These are phyloP conservation scores for Endoconidiophora laricicola DNA, from an alignment of 2,329 filamentous ascomycete genomes.

Conservation along the genomic window DNA sequence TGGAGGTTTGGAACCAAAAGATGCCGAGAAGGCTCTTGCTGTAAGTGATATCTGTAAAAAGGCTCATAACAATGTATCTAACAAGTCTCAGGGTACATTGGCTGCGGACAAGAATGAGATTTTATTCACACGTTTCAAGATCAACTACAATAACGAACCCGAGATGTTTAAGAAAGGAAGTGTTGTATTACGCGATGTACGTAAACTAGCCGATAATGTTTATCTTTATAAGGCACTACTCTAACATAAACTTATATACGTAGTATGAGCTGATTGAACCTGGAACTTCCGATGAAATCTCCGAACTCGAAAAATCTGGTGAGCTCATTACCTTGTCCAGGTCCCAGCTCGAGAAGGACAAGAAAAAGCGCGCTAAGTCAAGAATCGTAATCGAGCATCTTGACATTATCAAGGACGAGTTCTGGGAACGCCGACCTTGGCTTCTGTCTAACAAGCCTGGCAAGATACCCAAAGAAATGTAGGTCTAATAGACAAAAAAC, in stretches of 20 bases:
- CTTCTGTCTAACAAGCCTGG: constrained; percentile 59
- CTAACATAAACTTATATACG: not conserved
- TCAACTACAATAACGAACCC: constrained; percentile 95
- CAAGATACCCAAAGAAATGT: constrained; percentile 46
- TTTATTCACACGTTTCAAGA: constrained; percentile 68
- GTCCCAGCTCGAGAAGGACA: constrained; percentile 68
- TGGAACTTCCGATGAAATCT: constrained; percentile 27
- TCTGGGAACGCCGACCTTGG: constrained; percentile 83
- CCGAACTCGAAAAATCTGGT: constrained; percentile 29
- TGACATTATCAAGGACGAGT: constrained; percentile 89
- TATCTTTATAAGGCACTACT: not conserved
- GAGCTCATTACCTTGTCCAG: constrained; percentile 48
- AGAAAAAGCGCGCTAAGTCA: constrained; percentile 66
- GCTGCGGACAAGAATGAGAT: constrained; percentile 92
- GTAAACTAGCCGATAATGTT: constrained; percentile 16
- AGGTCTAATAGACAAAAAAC: not conserved
- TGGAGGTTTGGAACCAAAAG: constrained; percentile 57
- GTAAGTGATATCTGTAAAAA: constrained; percentile 27
- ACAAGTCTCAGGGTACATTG: constrained; percentile 49
- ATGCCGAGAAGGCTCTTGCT: constrained; percentile 66
- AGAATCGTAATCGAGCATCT: constrained; percentile 67
- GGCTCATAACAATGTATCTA: constrained; percentile 9
- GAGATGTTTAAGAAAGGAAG: constrained; percentile 91
- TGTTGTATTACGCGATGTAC: constrained; percentile 66
- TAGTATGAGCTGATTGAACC: constrained; percentile 58